phyloP scores from a whole-genome alignment of 2,329 filamentous ascomycete species.

The Nemania serpens region DNA sequence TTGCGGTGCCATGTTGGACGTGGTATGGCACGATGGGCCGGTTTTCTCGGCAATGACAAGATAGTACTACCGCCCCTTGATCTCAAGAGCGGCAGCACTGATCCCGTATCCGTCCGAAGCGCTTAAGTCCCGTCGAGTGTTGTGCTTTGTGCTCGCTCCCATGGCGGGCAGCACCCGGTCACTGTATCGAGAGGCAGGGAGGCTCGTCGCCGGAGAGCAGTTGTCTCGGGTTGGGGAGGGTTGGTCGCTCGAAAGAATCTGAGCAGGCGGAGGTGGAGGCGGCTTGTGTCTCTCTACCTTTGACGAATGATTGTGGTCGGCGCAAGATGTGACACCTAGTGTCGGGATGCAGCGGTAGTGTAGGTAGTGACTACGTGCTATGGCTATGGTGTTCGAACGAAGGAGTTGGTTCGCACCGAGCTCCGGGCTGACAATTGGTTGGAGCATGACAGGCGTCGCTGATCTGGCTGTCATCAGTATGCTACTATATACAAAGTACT shows the following conservation, averaged over 20 bases:
- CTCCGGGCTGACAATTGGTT: slow-evolving; percentile 10
- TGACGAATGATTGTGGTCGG: background rate
- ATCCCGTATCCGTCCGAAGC: slow-evolving; percentile 26
- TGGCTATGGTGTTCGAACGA: slow-evolving; percentile 4
- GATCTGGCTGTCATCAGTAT: slow-evolving; percentile 11
- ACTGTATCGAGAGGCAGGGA: slow-evolving; percentile 17
- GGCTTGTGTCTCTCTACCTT: background rate
- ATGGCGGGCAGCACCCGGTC: slow-evolving; percentile 32
- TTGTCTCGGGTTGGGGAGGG: background rate
- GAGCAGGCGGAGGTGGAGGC: background rate
- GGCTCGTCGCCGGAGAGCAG: slow-evolving; percentile 1
- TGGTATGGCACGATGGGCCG: slow-evolving; percentile 17
- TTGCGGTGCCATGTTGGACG: slow-evolving; percentile 34
- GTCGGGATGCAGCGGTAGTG: background rate
- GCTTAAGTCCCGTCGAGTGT: slow-evolving; percentile 27
- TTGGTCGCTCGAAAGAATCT: background rate
- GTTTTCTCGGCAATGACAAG: slow-evolving; percentile 20
- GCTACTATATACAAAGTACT: too few species aligned
- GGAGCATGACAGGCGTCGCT: slow-evolving; percentile 5
- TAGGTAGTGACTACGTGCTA: too few species aligned
- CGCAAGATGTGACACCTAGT: background rate
- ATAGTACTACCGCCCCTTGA: slow-evolving; percentile 24
- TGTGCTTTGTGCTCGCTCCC: slow-evolving; percentile 30
- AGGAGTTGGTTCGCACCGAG: slow-evolving; percentile 22
- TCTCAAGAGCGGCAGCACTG: slow-evolving; percentile 26